These are phyloP conservation scores for Excoecaria agallocha DNA, from an alignment of 345 rosid species.

Conservation along the genomic window DNA sequence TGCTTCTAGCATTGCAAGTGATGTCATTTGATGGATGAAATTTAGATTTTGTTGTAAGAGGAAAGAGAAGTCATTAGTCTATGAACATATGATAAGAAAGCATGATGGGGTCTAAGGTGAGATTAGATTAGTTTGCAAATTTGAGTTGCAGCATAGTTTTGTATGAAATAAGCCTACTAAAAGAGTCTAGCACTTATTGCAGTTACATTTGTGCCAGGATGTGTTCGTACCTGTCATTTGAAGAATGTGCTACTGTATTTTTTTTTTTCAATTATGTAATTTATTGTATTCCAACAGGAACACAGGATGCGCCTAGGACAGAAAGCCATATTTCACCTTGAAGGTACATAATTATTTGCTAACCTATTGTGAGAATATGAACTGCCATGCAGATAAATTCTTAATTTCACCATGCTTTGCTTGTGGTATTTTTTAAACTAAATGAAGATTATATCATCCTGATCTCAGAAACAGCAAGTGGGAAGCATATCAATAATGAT, in stretches of 20 bases:
- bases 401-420: background rate
- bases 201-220: background rate
- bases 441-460: background rate
- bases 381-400: background rate
- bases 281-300: constrained; percentile 48
- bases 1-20: background rate
- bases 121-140: background rate
- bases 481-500: background rate
- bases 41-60: background rate
- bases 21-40: background rate
- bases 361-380: background rate
- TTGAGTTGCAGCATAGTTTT: background rate
- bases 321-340: constrained; percentile 90
- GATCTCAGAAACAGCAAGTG: background rate
- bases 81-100: background rate
- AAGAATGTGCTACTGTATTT: background rate
- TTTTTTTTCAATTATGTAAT: background rate
- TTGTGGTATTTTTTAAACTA: background rate
- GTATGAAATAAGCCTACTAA: background rate
- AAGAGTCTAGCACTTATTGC: background rate
- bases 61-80: background rate
- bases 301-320: constrained; percentile 84
- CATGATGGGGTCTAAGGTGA: background rate
- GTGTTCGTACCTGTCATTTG: background rate
- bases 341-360: no score